Percentiles rank a stretch among this genome's conserved stretches.
These are phyloP conservation scores for Syncephalastrum monosporum DNA, from an alignment of 371 early-diverging fungal genomes.

Conservation along the genomic window DNA sequence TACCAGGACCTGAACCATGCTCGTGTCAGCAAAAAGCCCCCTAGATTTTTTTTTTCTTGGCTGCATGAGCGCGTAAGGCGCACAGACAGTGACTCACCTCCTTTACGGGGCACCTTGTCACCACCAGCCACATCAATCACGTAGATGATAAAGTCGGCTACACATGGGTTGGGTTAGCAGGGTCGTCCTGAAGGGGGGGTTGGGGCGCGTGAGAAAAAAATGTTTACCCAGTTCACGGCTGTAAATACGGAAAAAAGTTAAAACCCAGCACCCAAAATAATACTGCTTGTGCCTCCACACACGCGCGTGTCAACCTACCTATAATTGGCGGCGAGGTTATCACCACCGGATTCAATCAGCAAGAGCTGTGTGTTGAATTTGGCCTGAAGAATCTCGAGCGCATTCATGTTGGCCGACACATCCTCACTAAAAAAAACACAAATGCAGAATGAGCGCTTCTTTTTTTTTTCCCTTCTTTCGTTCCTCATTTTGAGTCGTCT, in stretches of 20 bases:
- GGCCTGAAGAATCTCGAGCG: slow-evolving; percentile 84
- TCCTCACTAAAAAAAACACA: slow-evolving; percentile 90
- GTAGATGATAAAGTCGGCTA: slow-evolving; percentile 95
- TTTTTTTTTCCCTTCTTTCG: background rate
- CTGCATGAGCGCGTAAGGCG: background rate
- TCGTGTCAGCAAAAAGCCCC: background rate
- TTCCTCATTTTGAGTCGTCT: background rate
- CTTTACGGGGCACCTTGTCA: slow-evolving; percentile 89
- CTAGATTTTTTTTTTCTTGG: background rate
- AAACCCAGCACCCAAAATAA: background rate
- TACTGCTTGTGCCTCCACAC: background rate
- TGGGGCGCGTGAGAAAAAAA: background rate
- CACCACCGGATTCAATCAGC: slow-evolving; percentile 91
- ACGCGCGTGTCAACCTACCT: slow-evolving; percentile 29
- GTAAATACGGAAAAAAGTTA: slow-evolving; percentile 1
- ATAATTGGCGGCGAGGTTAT: slow-evolving; percentile 93
- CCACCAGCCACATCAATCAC: slow-evolving; percentile 97
- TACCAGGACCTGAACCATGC: slow-evolving; percentile 74
- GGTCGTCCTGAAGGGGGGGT: too few species aligned
- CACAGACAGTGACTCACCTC: slow-evolving; percentile 39
- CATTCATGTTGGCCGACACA: slow-evolving; percentile 91
- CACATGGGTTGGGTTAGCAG: background rate
- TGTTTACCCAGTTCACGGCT: slow-evolving; percentile 50
- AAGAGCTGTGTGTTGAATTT: slow-evolving; percentile 80
- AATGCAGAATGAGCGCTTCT: background rate